These are phyloP conservation scores for Spencermartinsiella ligniputridi DNA, from an alignment of 1,139 yeast genomes.

Conservation along the genomic window DNA sequence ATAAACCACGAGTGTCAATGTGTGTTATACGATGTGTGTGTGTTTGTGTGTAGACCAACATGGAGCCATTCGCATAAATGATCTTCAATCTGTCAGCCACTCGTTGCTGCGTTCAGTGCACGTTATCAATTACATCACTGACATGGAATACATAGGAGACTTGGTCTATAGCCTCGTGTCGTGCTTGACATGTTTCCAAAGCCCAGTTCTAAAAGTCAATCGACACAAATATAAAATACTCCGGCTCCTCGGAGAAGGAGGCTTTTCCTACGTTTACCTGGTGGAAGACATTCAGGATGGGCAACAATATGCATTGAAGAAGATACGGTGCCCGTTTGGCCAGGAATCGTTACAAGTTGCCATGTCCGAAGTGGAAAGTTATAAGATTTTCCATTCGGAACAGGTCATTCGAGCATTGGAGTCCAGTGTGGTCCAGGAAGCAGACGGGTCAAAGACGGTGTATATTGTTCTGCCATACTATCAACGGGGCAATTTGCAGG, in stretches of 20 bases:
- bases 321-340: conserved; percentile 85
- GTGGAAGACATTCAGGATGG: conserved; percentile 51
- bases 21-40: too few species aligned
- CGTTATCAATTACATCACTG: too few species aligned
- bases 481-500: conserved; percentile 70
- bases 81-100: too few species aligned
- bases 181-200: conserved; percentile 36
- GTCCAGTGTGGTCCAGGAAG: conserved; percentile 64
- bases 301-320: conserved; percentile 68
- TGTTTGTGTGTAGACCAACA: too few species aligned
- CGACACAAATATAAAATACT: conserved; percentile 43
- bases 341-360: conserved; percentile 69
- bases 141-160: conserved; percentile 25
- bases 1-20: too few species aligned
- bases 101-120: conserved; percentile 1
- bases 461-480: conserved; percentile 77
- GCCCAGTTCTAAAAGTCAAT: conserved; percentile 35
- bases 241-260: conserved; percentile 81
- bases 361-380: conserved; percentile 69
- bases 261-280: conserved; percentile 82
- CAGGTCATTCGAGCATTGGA: conserved; percentile 67
- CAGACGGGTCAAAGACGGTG: conserved; percentile 74
- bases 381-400: conserved; percentile 65
- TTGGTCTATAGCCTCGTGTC: conserved; percentile 30
- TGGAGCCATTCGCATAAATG: too few species aligned